phyloP scores from a whole-genome alignment of 2,329 filamentous ascomycete species.

The Dactylellina sp. region DNA sequence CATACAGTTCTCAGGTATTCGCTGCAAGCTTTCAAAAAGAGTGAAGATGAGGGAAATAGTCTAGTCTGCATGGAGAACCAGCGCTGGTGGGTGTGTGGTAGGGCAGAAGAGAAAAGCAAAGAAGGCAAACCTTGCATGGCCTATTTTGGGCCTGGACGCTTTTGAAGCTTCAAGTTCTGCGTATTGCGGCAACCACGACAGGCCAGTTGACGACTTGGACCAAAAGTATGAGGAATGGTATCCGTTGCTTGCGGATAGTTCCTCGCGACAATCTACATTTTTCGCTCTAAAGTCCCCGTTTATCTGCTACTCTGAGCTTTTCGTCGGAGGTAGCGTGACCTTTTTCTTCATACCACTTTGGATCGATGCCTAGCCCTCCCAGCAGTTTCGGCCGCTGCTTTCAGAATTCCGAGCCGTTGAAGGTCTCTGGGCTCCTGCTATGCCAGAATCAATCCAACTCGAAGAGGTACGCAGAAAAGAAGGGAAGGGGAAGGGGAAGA shows the following conservation, averaged over 20 bases:
- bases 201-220: background rate
- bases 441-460: slow-evolving; percentile 28
- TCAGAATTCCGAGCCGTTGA: slow-evolving; percentile 54
- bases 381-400: slow-evolving; percentile 22
- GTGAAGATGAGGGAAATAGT: slow-evolving; percentile 19
- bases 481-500: slow-evolving; percentile 1
- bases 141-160: slow-evolving; percentile 45
- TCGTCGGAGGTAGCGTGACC: slow-evolving; percentile 32
- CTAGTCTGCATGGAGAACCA: background rate
- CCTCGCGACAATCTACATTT: slow-evolving; percentile 31
- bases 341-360: slow-evolving; percentile 34
- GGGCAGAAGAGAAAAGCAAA: slow-evolving; percentile 48
- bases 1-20: slow-evolving; percentile 28
- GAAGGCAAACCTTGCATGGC: slow-evolving; percentile 34
- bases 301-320: slow-evolving; percentile 34
- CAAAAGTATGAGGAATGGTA: slow-evolving; percentile 41
- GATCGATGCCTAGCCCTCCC: slow-evolving; percentile 25
- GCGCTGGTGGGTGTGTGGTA: slow-evolving; percentile 5
- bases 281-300: slow-evolving; percentile 45
- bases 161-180: slow-evolving; percentile 34
- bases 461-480: background rate
- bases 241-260: slow-evolving; percentile 40
- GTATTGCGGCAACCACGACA: slow-evolving; percentile 36
- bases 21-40: slow-evolving; percentile 8
- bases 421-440: slow-evolving; percentile 14